Percentiles rank a stretch among this genome's conserved stretches.
Conservation (phyloP, 1,139 yeast species). For the Pichiaceae sp. region DNA sequence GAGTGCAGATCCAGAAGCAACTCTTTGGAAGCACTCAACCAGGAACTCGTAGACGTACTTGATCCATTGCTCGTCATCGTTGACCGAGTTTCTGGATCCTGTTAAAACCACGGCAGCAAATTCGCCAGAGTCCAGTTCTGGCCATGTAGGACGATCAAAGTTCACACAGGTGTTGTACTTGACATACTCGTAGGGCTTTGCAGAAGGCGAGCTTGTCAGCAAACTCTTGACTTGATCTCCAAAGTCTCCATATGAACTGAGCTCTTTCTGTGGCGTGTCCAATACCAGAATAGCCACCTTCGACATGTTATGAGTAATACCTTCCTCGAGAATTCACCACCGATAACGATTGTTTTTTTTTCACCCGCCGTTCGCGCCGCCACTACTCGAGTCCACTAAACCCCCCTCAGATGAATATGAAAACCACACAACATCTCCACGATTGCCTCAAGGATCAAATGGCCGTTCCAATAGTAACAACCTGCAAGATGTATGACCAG, state of each 20-base stretch:
- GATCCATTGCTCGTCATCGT: conserved; percentile 46
- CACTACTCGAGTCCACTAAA: no score
- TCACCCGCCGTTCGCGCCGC: no score
- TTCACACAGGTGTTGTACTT: conserved; percentile 39
- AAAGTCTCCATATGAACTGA: conserved; percentile 36
- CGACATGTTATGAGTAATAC: no score
- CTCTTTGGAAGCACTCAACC: conserved; percentile 12
- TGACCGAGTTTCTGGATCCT: conserved; percentile 54
- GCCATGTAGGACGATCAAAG: conserved; percentile 29
- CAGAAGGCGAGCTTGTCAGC: conserved; percentile 3
- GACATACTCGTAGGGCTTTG: conserved; percentile 18
- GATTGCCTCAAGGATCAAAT: no score
- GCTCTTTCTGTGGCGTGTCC: conserved; percentile 31
- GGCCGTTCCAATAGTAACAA: no score
- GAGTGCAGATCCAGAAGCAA: background rate
- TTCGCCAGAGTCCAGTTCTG: conserved; percentile 21
- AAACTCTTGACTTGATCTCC: conserved; percentile 38
- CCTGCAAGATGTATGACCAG: no score
- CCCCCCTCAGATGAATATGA: no score
- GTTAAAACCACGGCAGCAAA: conserved; percentile 47
- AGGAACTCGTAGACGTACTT: conserved; percentile 36
- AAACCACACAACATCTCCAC: no score
- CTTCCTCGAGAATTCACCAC: no score
- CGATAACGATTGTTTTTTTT: no score
- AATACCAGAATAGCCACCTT: conserved; percentile 4